phyloP scores from a whole-genome alignment of 306 rosid genomes.

The Casuarina cunninghamiana region DNA sequence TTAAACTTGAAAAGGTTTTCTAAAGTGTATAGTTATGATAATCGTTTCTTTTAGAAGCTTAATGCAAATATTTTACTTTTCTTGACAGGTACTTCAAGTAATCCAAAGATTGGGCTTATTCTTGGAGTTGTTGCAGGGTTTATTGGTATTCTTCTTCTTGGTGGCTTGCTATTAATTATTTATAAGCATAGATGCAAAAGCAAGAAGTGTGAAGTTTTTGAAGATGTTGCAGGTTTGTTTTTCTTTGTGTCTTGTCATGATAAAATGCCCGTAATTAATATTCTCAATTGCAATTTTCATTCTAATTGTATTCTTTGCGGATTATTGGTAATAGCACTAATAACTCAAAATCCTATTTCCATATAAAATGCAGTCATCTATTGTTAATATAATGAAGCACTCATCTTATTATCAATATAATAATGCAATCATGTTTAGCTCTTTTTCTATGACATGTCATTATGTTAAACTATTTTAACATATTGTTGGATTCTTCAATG shows the following conservation, averaged over 20 bases:
- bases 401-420: neutral
- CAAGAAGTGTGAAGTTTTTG: conserved; percentile 77
- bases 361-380: too few species aligned
- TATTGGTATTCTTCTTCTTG: conserved; percentile 46
- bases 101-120: conserved; percentile 61
- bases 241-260: conserved; percentile 16
- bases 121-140: conserved; percentile 69
- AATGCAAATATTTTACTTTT: conserved; percentile 24
- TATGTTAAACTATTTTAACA: neutral
- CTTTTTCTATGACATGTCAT: neutral
- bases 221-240: conserved; percentile 88
- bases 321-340: neutral
- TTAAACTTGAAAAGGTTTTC: conserved; percentile 9
- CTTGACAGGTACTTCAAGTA: conserved; percentile 58
- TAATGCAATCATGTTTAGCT: neutral
- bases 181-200: conserved; percentile 61
- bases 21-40: neutral
- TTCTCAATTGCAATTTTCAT: neutral
- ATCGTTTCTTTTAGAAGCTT: conserved; percentile 22
- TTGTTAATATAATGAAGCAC: too few species aligned
- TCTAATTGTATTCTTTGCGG: neutral
- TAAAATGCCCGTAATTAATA: neutral
- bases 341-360: neutral
- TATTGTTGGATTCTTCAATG: too few species aligned
- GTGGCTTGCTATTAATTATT: conserved; percentile 54